Evolutionary conservation across 495 filamentous ascomycete genomes (phyloP).

Genomic region (Apiosordaria backusii): DNA sequence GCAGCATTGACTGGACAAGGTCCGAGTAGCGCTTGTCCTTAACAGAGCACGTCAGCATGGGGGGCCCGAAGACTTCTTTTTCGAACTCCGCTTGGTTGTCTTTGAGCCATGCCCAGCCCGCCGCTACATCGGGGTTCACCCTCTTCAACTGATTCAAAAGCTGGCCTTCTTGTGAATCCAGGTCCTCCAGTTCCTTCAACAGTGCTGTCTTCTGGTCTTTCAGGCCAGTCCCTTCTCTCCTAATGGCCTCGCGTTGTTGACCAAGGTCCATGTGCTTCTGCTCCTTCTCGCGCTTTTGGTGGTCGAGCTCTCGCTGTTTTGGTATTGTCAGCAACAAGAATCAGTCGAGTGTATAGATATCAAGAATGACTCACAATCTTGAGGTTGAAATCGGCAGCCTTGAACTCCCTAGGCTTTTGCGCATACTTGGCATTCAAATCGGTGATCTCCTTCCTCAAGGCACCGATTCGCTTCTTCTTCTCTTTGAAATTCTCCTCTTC

Average conservation of each 20-base stretch:
- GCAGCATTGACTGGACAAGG: constrained; percentile 68
- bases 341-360: background rate
- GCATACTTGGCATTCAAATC: constrained; percentile 43
- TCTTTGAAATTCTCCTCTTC: constrained; percentile 52
- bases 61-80: constrained; percentile 78
- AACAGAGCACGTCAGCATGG: constrained; percentile 75
- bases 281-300: constrained; percentile 20
- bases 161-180: constrained; percentile 76
- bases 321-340: background rate
- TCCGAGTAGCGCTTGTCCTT: constrained; percentile 71
- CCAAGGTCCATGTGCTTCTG: constrained; percentile 33
- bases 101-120: constrained; percentile 77
- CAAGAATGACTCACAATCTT: constrained; percentile 45
- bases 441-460: constrained; percentile 41
- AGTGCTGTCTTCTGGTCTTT: constrained; percentile 27
- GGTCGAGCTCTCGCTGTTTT: background rate
- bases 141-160: constrained; percentile 59
- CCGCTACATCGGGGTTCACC: constrained; percentile 57
- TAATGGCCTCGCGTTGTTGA: constrained; percentile 32
- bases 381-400: constrained; percentile 50
- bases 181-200: constrained; percentile 49
- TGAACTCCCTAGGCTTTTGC: constrained; percentile 46
- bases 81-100: constrained; percentile 69
- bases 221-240: constrained; percentile 23
- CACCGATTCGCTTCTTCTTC: constrained; percentile 50